Base-by-base conservation (phyloP, 306 rosid genomes). In the Begonia peltatifolia region DNA sequence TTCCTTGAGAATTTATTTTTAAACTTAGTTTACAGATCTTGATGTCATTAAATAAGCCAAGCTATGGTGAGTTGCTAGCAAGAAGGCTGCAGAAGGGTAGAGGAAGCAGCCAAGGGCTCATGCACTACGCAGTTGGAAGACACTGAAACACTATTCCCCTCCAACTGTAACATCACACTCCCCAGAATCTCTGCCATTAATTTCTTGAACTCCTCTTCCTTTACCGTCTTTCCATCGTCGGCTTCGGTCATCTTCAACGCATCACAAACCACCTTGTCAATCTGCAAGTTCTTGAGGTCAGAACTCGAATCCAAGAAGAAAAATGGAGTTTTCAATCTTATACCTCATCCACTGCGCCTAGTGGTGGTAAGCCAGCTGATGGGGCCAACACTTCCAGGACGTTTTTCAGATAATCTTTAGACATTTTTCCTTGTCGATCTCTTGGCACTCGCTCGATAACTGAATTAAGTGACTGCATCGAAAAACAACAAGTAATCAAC, bases 191-290 rank as follows among this genome's bases (percentile, higher is more conserved):
- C 89, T 51, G 74, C 58, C 62, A 92, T 41, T 48, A 62, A 11
- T 70, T 86, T 92, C 84, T 81, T 86, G 87, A 86, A 92, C 59
- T 92, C 96, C 0, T 86, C 99, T 61, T 92, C 99, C 60, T 71
- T 81, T 43, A 79, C 77, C 53, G 62, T n/a, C 69, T 73, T 79
- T n/a, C 71, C 76, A 6, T 83, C 93, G 8, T 92, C 88, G 11
- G 72, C 84, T 0, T 63, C 78, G 20, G 70, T 51, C 87, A 74
- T 58, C 65, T 73, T 75, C 62, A 73, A 73, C 35, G 46, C 83
- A 36, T 79, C 94, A 4, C 49, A 54, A 10, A 86, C 38, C 63
- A 71, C 63, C 75, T 71, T 75, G 75, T 83, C 96, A 79, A 92
- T 86, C 96, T 92, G 84, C 42, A 50, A 30, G 8, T 30, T 30